These are phyloP conservation scores for Plasmodium inui DNA, from an alignment of 169 alveolate species.

Conservation along the genomic window DNA sequence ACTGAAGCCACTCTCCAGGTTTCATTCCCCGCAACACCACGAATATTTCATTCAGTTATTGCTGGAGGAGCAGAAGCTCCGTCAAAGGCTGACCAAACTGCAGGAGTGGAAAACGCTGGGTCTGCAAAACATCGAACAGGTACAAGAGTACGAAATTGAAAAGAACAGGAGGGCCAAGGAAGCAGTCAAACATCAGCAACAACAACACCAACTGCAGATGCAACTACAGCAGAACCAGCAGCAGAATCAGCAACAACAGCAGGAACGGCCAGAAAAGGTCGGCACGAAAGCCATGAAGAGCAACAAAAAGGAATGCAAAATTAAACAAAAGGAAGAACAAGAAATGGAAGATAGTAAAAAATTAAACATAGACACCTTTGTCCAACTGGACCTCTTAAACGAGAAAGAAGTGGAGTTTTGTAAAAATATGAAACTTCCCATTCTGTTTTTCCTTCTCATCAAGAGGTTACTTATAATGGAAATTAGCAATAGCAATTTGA, in stretches of 20 bases:
- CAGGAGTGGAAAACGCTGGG: slow-evolving; percentile 93
- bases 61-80: slow-evolving; percentile 89
- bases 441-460: slow-evolving; percentile 78
- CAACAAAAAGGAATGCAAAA: slow-evolving; percentile 31
- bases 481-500: slow-evolving; percentile 52
- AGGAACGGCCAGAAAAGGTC: background rate
- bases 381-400: slow-evolving; percentile 67
- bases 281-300: slow-evolving; percentile 23
- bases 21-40: slow-evolving; percentile 91
- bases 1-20: slow-evolving; percentile 89
- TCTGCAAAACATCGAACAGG: slow-evolving; percentile 90
- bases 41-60: slow-evolving; percentile 90
- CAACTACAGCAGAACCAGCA: slow-evolving; percentile 5
- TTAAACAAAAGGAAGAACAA: slow-evolving; percentile 33
- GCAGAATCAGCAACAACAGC: background rate
- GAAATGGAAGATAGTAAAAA: slow-evolving; percentile 50
- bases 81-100: slow-evolving; percentile 88
- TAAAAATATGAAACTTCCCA: slow-evolving; percentile 80
- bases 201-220: background rate
- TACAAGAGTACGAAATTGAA: slow-evolving; percentile 79
- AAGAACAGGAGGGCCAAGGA: slow-evolving; percentile 74
- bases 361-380: slow-evolving; percentile 60
- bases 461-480: slow-evolving; percentile 79
- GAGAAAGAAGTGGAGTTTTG: slow-evolving; percentile 81
- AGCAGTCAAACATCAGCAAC: slow-evolving; percentile 26